These are phyloP conservation scores for Periglandula ipomoeae DNA, from an alignment of 2,329 filamentous ascomycete species.

Conservation along the genomic window DNA sequence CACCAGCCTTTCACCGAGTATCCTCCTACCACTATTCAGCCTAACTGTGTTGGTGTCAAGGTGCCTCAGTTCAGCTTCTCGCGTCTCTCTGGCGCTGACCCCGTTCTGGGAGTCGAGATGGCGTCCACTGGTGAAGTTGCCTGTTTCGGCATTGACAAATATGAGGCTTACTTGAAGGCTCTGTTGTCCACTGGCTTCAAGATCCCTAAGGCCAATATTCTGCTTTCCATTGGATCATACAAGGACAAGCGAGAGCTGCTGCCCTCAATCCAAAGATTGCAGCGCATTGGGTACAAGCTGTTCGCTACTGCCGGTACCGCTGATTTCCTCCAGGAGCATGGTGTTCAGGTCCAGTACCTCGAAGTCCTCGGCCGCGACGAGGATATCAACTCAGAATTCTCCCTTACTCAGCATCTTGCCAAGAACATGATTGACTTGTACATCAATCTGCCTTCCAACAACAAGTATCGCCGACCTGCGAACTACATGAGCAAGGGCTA, in stretches of 20 bases:
- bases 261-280: conserved; percentile 80
- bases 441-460: conserved; percentile 98
- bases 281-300: conserved; percentile 87
- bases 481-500: conserved; percentile 99
- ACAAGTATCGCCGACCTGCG: conserved; percentile 90
- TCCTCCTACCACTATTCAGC: conserved; percentile 63
- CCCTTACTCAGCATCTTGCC: conserved; percentile 87
- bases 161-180: conserved; percentile 95
- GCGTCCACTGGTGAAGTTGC: conserved; percentile 97
- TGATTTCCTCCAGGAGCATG: conserved; percentile 90
- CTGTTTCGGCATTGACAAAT: conserved; percentile 91
- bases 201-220: conserved; percentile 88
- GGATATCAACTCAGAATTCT: conserved; percentile 91
- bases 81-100: conserved; percentile 88
- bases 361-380: conserved; percentile 76
- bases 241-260: conserved; percentile 98
- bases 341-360: conserved; percentile 84
- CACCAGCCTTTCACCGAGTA: conserved; percentile 75
- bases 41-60: conserved; percentile 89
- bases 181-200: conserved; percentile 94
- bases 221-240: conserved; percentile 91
- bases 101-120: conserved; percentile 97
- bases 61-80: conserved; percentile 99
- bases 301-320: conserved; percentile 95
- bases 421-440: conserved; percentile 98